Evolutionary conservation across 805 yeast genomes (phyloP).

Genomic region (Schizosaccharomyces lindneri): DNA sequence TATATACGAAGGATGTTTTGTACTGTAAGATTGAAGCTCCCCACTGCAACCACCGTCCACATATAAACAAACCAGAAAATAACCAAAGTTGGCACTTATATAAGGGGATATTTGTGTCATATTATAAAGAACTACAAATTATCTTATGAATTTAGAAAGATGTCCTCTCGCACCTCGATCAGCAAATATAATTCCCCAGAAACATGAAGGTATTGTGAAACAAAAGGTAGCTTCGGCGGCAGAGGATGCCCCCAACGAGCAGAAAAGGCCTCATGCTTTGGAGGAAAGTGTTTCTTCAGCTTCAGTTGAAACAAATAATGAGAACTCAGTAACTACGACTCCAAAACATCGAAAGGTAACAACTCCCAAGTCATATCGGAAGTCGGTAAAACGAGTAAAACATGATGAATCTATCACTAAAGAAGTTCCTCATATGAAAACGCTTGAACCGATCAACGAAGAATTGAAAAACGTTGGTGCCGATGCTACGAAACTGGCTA

Average conservation of each 20-base stretch:
- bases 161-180: constrained; percentile 1
- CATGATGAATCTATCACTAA: not conserved
- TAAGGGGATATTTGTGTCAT: not conserved
- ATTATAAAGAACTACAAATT: not conserved
- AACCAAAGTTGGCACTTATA: not conserved
- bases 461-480: not conserved
- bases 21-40: too few relatives aligned
- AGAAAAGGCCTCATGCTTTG: not conserved
- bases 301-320: not conserved
- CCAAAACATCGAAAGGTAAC: not conserved
- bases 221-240: not conserved
- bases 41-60: too few relatives aligned
- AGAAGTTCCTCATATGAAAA: not conserved
- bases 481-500: not conserved
- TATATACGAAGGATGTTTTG: too few relatives aligned
- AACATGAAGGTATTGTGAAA: not conserved
- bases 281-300: not conserved
- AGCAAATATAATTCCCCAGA: not conserved
- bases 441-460: not conserved
- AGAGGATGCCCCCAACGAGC: not conserved
- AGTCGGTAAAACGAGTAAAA: not conserved
- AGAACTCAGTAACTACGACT: not conserved
- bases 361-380: not conserved
- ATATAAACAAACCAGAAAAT: not conserved
- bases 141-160: not conserved